phyloP scores from a whole-genome alignment of 2,329 filamentous ascomycete species.

The Pseudogymnoascus sp. region DNA sequence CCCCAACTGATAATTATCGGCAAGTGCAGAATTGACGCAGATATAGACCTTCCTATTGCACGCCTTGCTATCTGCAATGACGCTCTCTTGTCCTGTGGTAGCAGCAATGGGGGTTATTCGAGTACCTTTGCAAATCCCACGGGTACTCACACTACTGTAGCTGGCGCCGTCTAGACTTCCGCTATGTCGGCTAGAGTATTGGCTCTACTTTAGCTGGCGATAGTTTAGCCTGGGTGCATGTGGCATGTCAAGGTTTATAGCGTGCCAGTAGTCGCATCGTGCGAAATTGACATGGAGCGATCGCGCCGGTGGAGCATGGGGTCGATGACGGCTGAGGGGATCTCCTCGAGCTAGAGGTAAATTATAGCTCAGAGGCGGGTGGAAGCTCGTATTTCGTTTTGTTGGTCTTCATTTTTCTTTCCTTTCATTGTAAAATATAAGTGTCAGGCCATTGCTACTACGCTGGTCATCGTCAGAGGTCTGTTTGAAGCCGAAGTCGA shows the following conservation, averaged over 20 bases:
- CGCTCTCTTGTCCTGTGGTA: background rate
- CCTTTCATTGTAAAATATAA: background rate
- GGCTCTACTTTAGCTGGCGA: background rate
- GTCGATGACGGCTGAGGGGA: background rate
- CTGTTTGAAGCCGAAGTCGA: background rate
- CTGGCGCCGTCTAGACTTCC: background rate
- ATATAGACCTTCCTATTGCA: background rate
- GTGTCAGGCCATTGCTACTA: background rate
- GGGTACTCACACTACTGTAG: background rate
- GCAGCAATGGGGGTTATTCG: too few species aligned
- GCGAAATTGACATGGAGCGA: conserved; percentile 3
- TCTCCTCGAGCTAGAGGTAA: conserved; percentile 1
- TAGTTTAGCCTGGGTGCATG: background rate
- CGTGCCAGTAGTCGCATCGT: conserved; percentile 8
- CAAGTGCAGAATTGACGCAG: background rate
- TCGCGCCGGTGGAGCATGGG: background rate
- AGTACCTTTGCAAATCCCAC: background rate
- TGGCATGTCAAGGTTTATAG: background rate
- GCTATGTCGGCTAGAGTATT: background rate
- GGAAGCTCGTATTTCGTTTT: background rate
- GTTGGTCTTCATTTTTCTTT: background rate
- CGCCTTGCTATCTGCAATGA: background rate
- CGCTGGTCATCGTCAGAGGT: background rate
- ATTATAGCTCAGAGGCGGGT: background rate
- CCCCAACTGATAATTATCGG: background rate